Percentiles rank a stretch among this genome's conserved stretches.
Evolutionary conservation across 805 yeast species (phyloP).

Genomic region (Pichia ethanolica): DNA sequence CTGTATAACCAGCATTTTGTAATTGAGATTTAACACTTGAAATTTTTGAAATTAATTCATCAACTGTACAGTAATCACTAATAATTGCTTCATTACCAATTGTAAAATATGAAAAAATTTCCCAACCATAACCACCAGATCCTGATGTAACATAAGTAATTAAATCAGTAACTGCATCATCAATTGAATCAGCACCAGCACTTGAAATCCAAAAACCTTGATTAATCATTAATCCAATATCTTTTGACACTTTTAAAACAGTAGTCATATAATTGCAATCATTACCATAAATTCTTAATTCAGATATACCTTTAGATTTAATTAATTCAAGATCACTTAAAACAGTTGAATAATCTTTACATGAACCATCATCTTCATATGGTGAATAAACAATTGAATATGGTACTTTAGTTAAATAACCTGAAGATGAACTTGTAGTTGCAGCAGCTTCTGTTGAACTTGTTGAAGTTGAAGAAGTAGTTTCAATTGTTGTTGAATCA

Average conservation of each 20-base stretch:
- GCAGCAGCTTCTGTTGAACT: slow-evolving; percentile 21
- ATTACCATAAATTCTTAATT: slow-evolving; percentile 75
- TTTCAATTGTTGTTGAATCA: slow-evolving; percentile 8
- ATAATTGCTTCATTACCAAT: slow-evolving; percentile 85
- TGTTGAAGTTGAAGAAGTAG: slow-evolving; percentile 27
- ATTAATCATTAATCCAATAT: slow-evolving; percentile 62
- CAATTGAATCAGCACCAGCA: slow-evolving; percentile 64
- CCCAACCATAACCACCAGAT: slow-evolving; percentile 53
- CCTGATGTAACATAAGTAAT: slow-evolving; percentile 34
- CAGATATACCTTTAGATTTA: slow-evolving; percentile 50
- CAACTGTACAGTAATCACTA: slow-evolving; percentile 51
- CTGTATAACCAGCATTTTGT: slow-evolving; percentile 64
- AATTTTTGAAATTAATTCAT: slow-evolving; percentile 60
- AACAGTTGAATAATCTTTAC: slow-evolving; percentile 55
- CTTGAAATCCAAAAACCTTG: slow-evolving; percentile 81
- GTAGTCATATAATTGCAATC: slow-evolving; percentile 70
- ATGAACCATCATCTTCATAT: slow-evolving; percentile 56
- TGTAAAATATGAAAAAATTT: slow-evolving; percentile 65
- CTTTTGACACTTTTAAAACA: slow-evolving; percentile 51
- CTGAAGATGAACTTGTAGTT: slow-evolving; percentile 19
- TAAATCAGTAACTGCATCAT: slow-evolving; percentile 46
- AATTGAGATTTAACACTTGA: slow-evolving; percentile 52
- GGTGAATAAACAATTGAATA: slow-evolving; percentile 70
- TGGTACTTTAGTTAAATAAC: slow-evolving; percentile 35
- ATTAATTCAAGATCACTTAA: slow-evolving; percentile 52